Percentiles rank a stretch among this genome's conserved stretches.
Evolutionary conservation across 2,329 filamentous ascomycete genomes (phyloP).

Genomic region (Trichophyton equinum): DNA sequence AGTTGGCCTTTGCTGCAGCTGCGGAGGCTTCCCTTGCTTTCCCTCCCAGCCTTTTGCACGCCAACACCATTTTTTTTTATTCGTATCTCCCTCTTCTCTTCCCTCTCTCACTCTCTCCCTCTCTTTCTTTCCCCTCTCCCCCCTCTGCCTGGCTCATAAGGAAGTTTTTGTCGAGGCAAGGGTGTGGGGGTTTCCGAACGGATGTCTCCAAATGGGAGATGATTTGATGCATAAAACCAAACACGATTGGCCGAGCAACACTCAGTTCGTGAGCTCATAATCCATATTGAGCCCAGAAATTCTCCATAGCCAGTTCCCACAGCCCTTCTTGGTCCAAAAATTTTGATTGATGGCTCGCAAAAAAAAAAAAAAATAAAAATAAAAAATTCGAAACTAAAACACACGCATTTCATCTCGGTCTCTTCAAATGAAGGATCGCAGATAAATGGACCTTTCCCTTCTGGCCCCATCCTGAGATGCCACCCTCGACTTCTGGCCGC

Average conservation of each 20-base stretch:
- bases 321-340: too few species aligned
- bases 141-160: not conserved
- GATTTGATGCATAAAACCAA: not conserved
- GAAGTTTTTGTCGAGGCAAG: not conserved
- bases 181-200: not conserved
- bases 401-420: not conserved
- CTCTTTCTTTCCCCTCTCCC: too few species aligned
- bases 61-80: not conserved
- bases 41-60: too few species aligned
- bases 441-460: slow-evolving; percentile 52
- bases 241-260: too few species aligned
- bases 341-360: not conserved
- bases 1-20: not conserved
- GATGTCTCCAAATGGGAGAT: too few species aligned
- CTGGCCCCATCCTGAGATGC: slow-evolving; percentile 68
- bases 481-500: slow-evolving; percentile 61
- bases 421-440: not conserved
- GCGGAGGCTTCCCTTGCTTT: too few species aligned
- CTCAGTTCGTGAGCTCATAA: too few species aligned
- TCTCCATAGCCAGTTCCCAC: too few species aligned
- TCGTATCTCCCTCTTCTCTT: not conserved
- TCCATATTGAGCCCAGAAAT: too few species aligned
- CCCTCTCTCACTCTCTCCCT: not conserved
- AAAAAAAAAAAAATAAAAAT: not conserved
- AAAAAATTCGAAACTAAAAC: not conserved